A percentile compares a stretch with the other conserved stretches of the same genome.
phyloP scores from a whole-genome alignment of 2,329 filamentous ascomycete genomes.

The Bertia moriformis region DNA sequence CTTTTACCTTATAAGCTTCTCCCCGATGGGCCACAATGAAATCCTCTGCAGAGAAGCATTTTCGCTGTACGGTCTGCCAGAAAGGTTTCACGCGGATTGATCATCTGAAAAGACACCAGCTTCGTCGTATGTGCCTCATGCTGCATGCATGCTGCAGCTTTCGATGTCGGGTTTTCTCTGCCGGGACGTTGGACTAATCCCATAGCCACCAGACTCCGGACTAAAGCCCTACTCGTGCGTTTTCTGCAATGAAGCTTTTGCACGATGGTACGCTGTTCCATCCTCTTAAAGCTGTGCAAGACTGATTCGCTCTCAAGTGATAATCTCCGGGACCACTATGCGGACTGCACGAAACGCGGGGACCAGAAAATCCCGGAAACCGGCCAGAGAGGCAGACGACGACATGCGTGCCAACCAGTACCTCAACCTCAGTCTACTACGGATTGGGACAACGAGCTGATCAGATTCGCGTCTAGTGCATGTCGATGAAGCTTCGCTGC shows the following conservation, averaged over 20 bases:
- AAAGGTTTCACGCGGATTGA: slow-evolving; percentile 28
- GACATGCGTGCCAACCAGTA: slow-evolving; percentile 29
- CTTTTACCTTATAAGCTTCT: slow-evolving; percentile 3
- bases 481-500: slow-evolving; percentile 28
- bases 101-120: slow-evolving; percentile 28
- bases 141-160: slow-evolving; percentile 4
- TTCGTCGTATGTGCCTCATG: slow-evolving; percentile 20
- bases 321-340: slow-evolving; percentile 27
- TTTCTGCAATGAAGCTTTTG: slow-evolving; percentile 26
- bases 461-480: slow-evolving; percentile 18
- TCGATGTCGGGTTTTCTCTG: no score
- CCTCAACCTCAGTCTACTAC: slow-evolving; percentile 6
- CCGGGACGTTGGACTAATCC: not conserved
- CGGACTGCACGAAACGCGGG: slow-evolving; percentile 22
- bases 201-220: slow-evolving; percentile 21
- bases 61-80: slow-evolving; percentile 23
- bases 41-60: slow-evolving; percentile 19
- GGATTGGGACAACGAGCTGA: slow-evolving; percentile 1
- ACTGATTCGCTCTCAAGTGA: slow-evolving; percentile 15
- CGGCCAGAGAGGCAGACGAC: slow-evolving; percentile 24
- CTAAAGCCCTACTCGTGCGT: slow-evolving; percentile 28
- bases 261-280: slow-evolving; percentile 17
- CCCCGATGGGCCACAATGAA: slow-evolving; percentile 13
- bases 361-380: slow-evolving; percentile 25
- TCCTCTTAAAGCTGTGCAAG: not conserved